These are phyloP conservation scores for Poa annua DNA, from an alignment of 176 grass and related monocot species.

Conservation along the genomic window DNA sequence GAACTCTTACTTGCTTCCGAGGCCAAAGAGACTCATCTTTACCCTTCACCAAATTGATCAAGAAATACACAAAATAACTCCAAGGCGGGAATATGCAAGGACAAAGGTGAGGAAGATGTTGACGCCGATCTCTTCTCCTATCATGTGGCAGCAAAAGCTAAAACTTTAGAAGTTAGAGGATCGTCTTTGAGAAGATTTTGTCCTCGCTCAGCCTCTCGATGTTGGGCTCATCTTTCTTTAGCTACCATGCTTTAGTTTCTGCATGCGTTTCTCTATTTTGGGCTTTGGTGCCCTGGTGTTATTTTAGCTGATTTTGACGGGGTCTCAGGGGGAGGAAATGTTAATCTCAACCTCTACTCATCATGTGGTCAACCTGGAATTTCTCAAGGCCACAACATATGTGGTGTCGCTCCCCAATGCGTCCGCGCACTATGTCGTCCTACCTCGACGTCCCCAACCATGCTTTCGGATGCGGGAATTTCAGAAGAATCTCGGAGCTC, in stretches of 20 bases:
- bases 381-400: neutral
- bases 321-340: conserved; percentile 36
- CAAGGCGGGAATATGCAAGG: neutral
- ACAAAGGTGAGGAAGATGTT: conserved; percentile 1
- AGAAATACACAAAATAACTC: neutral
- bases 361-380: neutral
- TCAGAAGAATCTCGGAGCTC: too few relatives aligned
- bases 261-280: conserved; percentile 13
- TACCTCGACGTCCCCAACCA: too few relatives aligned
- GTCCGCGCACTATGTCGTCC: too few relatives aligned
- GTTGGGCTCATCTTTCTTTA: neutral
- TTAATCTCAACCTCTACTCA: conserved; percentile 40
- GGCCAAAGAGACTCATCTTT: conserved; percentile 82
- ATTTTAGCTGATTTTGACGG: conserved; percentile 40
- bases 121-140: conserved; percentile 8
- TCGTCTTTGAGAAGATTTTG: conserved; percentile 3
- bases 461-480: too few relatives aligned
- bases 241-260: neutral
- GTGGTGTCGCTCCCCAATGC: too few relatives aligned
- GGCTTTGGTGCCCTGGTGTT: neutral
- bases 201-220: neutral
- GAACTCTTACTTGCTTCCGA: conserved; percentile 73
- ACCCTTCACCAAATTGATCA: conserved; percentile 18
- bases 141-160: neutral
- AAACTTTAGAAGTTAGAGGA: neutral